phyloP scores from a whole-genome alignment of 176 grass and related monocot genomes.

The Lolium rigidum region DNA sequence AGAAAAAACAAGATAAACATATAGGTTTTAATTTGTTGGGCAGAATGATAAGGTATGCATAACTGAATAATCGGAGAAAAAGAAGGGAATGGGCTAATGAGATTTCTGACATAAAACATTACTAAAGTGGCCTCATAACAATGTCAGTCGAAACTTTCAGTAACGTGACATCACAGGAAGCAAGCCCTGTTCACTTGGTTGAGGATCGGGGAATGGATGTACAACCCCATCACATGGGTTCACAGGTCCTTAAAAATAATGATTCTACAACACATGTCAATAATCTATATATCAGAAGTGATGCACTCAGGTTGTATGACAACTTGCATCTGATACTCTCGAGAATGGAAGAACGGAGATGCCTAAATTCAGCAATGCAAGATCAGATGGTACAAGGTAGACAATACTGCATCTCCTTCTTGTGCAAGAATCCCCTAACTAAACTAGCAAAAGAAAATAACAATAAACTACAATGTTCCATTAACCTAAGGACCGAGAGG shows the following conservation, averaged over 20 bases:
- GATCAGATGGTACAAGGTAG: neutral
- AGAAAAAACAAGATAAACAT: neutral
- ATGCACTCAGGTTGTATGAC: too few relatives aligned
- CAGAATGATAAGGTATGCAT: neutral
- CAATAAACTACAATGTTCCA: too few relatives aligned
- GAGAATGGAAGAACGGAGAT: too few relatives aligned
- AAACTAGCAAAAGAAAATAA: too few relatives aligned
- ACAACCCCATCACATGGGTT: neutral
- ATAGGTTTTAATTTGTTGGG: neutral
- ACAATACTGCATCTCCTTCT: neutral
- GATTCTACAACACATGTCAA: too few relatives aligned
- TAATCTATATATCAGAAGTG: too few relatives aligned
- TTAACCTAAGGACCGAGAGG: neutral
- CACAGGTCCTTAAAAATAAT: neutral
- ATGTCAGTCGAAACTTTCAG: neutral
- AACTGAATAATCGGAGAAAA: neutral
- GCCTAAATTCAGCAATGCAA: neutral
- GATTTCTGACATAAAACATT: neutral
- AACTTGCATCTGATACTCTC: too few relatives aligned
- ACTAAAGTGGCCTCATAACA: neutral
- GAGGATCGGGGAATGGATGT: too few relatives aligned
- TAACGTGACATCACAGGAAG: neutral
- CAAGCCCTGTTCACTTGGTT: neutral
- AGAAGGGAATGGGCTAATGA: neutral
- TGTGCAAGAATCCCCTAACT: neutral